These are phyloP conservation scores for Ceraceosorus guamensis DNA, from an alignment of 1,284 basidiomycete genomes.

Conservation along the genomic window DNA sequence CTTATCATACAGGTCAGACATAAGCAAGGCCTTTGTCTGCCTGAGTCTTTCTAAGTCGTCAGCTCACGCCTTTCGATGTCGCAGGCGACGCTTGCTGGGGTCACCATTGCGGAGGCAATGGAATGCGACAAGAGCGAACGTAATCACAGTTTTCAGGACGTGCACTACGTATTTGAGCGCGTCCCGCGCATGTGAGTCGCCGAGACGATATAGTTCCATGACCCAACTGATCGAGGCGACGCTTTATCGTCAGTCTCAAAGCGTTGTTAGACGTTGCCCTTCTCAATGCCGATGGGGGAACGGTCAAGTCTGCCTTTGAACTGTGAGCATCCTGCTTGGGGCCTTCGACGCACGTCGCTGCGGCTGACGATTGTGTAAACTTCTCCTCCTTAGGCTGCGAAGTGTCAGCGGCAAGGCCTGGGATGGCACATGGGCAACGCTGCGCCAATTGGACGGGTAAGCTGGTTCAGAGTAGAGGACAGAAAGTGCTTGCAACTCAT, in stretches of 20 bases:
- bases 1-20: slow-evolving; percentile 30
- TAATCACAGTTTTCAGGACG: background rate
- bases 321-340: slow-evolving; percentile 9
- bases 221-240: background rate
- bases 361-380: background rate
- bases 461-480: background rate
- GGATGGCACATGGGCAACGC: background rate
- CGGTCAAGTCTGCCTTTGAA: slow-evolving; percentile 23
- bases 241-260: slow-evolving; percentile 5
- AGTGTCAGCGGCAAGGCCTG: slow-evolving; percentile 1
- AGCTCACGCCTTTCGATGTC: background rate
- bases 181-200: background rate
- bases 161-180: no score
- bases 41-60: background rate
- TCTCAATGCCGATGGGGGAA: slow-evolving; percentile 18
- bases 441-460: background rate
- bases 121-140: slow-evolving; percentile 9
- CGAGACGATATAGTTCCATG: background rate
- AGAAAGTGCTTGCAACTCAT: background rate
- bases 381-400: slow-evolving; percentile 3
- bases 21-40: no score
- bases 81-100: slow-evolving; percentile 17
- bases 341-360: background rate
- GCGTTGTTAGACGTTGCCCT: slow-evolving; percentile 26
- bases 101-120: slow-evolving; percentile 20